A percentile compares a stretch with the other conserved stretches of the same genome.
These are phyloP conservation scores for Helotiales sp. DNA, from an alignment of 2,329 filamentous ascomycete genomes.

Conservation along the genomic window DNA sequence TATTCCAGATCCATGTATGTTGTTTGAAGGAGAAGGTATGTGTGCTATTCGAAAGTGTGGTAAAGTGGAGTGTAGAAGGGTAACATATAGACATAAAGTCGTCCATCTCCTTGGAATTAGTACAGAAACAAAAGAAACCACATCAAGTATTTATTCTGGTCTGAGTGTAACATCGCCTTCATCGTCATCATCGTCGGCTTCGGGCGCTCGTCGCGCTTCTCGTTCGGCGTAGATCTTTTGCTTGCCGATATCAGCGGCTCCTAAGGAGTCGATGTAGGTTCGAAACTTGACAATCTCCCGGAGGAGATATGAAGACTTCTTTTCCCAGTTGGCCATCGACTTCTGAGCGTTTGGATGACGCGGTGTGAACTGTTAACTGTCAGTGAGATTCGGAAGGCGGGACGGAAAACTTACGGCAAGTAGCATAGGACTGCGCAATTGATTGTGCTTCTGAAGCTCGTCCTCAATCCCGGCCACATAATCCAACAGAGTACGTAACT, in stretches of 20 bases:
- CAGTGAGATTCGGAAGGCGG: neutral
- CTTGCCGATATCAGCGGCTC: slow-evolving; percentile 71
- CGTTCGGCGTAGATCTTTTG: slow-evolving; percentile 69
- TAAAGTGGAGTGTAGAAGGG: slow-evolving; percentile 1
- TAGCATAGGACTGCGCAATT: slow-evolving; percentile 83
- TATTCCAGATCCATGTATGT: neutral
- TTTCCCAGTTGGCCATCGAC: slow-evolving; percentile 96
- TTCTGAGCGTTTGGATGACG: slow-evolving; percentile 79
- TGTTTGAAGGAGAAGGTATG: neutral
- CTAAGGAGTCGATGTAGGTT: slow-evolving; percentile 88
- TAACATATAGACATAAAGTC: slow-evolving; percentile 2
- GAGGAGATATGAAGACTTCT: slow-evolving; percentile 89
- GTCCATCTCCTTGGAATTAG: neutral
- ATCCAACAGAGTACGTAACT: slow-evolving; percentile 72
- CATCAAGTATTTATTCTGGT: slow-evolving; percentile 13
- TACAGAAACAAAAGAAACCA: slow-evolving; percentile 8
- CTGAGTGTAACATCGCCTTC: slow-evolving; percentile 31
- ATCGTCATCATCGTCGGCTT: slow-evolving; percentile 34
- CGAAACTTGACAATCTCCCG: slow-evolving; percentile 96
- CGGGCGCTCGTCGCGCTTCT: slow-evolving; percentile 43
- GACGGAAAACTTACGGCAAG: slow-evolving; percentile 63
- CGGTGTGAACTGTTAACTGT: slow-evolving; percentile 68
- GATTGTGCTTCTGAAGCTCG: slow-evolving; percentile 86
- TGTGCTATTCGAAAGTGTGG: neutral
- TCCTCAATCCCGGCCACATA: slow-evolving; percentile 88